phyloP scores from a whole-genome alignment of 2,329 filamentous ascomycete genomes.

The Penicillium polonicum region DNA sequence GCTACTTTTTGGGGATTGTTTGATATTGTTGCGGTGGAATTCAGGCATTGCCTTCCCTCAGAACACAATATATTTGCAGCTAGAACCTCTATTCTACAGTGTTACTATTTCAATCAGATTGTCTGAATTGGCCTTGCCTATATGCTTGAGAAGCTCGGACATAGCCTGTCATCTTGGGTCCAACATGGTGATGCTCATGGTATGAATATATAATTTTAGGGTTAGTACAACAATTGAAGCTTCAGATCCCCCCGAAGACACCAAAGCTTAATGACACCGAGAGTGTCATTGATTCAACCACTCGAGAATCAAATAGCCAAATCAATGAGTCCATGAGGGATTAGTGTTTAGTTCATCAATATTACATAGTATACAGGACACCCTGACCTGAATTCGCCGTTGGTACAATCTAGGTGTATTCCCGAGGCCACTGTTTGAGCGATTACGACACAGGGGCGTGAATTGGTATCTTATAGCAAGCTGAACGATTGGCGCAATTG shows the following conservation, averaged over 20 bases:
- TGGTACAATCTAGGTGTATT: neutral
- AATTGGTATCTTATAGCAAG: neutral
- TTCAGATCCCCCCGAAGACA: neutral
- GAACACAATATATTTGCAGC: neutral
- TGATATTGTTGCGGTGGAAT: neutral
- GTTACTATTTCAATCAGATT: neutral
- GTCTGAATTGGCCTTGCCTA: neutral
- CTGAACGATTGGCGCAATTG: neutral
- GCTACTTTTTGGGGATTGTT: neutral
- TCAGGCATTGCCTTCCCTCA: neutral
- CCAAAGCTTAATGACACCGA: neutral
- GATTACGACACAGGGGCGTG: neutral
- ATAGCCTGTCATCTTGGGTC: no score
- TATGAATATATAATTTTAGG: neutral
- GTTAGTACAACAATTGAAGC: neutral
- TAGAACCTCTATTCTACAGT: no score
- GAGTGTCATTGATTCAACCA: neutral
- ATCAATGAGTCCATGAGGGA: neutral
- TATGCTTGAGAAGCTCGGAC: no score
- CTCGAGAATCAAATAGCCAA: neutral
- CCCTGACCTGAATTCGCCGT: neutral
- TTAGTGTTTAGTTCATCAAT: neutral
- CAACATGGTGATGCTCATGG: neutral
- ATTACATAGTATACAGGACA: no score
- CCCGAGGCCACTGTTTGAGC: neutral